These are phyloP conservation scores for Gilbertella persicaria DNA, from an alignment of 371 early-diverging fungal species.

Conservation along the genomic window DNA sequence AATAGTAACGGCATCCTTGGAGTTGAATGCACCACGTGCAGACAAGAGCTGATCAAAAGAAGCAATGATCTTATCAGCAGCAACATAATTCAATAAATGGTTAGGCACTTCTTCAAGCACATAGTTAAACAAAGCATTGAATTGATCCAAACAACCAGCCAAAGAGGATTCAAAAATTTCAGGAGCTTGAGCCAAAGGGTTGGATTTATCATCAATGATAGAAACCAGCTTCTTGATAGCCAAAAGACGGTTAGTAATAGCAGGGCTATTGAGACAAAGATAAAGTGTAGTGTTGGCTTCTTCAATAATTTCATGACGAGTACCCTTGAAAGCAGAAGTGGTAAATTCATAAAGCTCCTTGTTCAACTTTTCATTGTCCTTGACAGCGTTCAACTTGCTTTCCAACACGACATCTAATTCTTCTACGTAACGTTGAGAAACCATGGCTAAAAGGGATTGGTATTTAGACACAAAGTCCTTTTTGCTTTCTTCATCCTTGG, in stretches of 20 bases:
- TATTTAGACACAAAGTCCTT: constrained; percentile 33
- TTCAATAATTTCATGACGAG: constrained; percentile 62
- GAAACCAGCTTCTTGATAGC: constrained; percentile 62
- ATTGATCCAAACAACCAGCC: constrained; percentile 53
- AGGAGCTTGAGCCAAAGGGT: constrained; percentile 33
- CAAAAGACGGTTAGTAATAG: constrained; percentile 60
- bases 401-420: constrained; percentile 59
- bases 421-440: constrained; percentile 59
- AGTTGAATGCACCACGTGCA: constrained; percentile 28
- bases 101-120: constrained; percentile 37
- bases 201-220: constrained; percentile 45
- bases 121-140: constrained; percentile 44
- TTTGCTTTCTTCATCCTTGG: constrained; percentile 21
- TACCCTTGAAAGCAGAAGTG: constrained; percentile 61
- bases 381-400: constrained; percentile 30
- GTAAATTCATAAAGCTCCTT: constrained; percentile 61
- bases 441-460: constrained; percentile 44
- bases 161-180: constrained; percentile 59
- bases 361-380: constrained; percentile 27
- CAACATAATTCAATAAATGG: constrained; percentile 32
- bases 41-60: constrained; percentile 28
- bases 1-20: constrained; percentile 25
- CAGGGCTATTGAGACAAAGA: constrained; percentile 70
- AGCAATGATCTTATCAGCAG: constrained; percentile 38
- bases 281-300: constrained; percentile 73